Percentiles rank a stretch among this genome's conserved stretches.
Evolutionary conservation across 1,284 basidiomycete species (phyloP).

Genomic region (Pseudozyma pruni): DNA sequence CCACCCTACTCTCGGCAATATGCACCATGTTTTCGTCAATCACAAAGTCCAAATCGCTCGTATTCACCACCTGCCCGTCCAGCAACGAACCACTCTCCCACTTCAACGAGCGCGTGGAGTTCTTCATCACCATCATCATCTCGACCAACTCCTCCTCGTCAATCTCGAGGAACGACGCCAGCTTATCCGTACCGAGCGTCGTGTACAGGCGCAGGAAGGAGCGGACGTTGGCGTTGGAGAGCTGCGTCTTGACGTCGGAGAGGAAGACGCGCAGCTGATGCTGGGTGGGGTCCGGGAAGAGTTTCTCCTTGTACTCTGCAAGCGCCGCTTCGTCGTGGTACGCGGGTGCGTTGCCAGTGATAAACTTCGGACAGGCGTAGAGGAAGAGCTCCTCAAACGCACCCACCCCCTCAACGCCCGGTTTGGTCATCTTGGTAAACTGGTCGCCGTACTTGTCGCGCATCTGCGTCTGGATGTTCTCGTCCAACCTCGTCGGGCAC

Average conservation of each 20-base stretch:
- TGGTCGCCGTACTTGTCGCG: slow-evolving; percentile 94
- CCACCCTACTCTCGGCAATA: slow-evolving; percentile 91
- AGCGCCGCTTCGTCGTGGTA: slow-evolving; percentile 84
- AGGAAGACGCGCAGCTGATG: slow-evolving; percentile 87
- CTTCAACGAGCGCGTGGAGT: slow-evolving; percentile 74
- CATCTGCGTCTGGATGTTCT: slow-evolving; percentile 91
- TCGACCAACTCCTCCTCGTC: slow-evolving; percentile 94
- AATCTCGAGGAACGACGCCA: slow-evolving; percentile 84
- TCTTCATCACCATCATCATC: slow-evolving; percentile 97
- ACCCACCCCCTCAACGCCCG: slow-evolving; percentile 75
- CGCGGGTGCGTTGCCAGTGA: slow-evolving; percentile 85
- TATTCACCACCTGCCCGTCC: slow-evolving; percentile 86
- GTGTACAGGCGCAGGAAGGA: slow-evolving; percentile 96
- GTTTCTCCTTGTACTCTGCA: slow-evolving; percentile 71
- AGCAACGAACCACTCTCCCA: slow-evolving; percentile 77
- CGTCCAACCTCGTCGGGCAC: slow-evolving; percentile 86
- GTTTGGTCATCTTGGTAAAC: slow-evolving; percentile 81
- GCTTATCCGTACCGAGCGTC: slow-evolving; percentile 87
- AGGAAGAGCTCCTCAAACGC: slow-evolving; percentile 94
- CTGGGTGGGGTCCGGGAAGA: slow-evolving; percentile 78
- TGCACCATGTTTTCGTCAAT: slow-evolving; percentile 96
- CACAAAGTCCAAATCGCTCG: slow-evolving; percentile 93
- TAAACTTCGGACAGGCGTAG: slow-evolving; percentile 95
- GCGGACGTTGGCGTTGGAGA: slow-evolving; percentile 83
- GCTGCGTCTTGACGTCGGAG: slow-evolving; percentile 79